These are phyloP conservation scores for Mycena maculata DNA, from an alignment of 768 basidiomycete species.

Conservation along the genomic window DNA sequence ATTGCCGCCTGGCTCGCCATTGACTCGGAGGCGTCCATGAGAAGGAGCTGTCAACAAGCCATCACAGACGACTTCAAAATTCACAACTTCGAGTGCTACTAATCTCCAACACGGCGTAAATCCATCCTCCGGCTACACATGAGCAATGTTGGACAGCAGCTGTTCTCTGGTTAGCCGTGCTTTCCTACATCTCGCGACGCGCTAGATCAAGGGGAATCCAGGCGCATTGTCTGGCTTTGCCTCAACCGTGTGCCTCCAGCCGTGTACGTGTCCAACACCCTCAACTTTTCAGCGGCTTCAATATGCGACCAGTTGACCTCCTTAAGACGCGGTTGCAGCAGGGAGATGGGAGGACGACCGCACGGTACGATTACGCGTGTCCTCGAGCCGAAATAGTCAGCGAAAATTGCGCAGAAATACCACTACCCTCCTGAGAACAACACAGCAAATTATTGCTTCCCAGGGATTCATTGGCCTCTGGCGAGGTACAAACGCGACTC, in stretches of 20 bases:
- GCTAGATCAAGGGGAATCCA: constrained; percentile 40
- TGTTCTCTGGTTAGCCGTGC: constrained; percentile 65
- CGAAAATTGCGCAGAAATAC: constrained; percentile 43
- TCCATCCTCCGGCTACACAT: constrained; percentile 47
- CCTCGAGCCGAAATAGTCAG: background rate
- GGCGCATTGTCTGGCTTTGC: constrained; percentile 85
- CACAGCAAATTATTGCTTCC: constrained; percentile 66
- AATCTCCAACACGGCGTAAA: background rate
- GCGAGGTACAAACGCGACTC: constrained; percentile 88
- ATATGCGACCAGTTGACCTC: constrained; percentile 72
- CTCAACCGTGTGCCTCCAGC: constrained; percentile 80
- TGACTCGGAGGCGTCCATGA: background rate
- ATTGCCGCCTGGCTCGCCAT: constrained; percentile 19
- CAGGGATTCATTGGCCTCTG: constrained; percentile 83
- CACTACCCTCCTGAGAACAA: constrained; percentile 59
- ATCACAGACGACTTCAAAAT: background rate
- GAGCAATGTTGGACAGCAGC: constrained; percentile 77
- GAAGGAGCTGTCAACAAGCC: background rate
- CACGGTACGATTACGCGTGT: constrained; percentile 45
- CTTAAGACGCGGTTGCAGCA: constrained; percentile 94
- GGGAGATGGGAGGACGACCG: constrained; percentile 61
- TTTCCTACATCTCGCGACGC: constrained; percentile 8
- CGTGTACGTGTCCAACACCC: constrained; percentile 56
- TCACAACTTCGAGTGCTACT: background rate
- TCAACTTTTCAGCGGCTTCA: background rate